Evolutionary conservation across 2,329 filamentous ascomycete species (phyloP).

Genomic region (Cladosporium sp.): DNA sequence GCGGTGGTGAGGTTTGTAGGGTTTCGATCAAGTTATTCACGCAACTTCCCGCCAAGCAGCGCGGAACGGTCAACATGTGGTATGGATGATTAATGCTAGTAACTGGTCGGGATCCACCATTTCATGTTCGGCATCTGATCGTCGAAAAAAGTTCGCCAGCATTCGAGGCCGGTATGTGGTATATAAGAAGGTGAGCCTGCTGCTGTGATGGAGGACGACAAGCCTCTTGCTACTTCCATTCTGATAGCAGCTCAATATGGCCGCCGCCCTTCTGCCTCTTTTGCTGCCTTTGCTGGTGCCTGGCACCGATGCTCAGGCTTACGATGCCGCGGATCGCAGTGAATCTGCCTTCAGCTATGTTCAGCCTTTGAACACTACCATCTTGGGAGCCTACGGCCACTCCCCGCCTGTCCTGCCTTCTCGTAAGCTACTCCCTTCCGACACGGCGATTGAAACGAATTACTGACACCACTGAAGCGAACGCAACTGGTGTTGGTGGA

Average conservation of each 20-base stretch:
- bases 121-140: constrained; percentile 15
- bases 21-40: constrained; percentile 11
- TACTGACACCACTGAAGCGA: constrained; percentile 11
- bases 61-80: constrained; percentile 1
- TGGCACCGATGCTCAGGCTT: constrained; percentile 14
- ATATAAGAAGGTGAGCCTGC: constrained; percentile 7
- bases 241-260: constrained; percentile 19
- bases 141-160: not conserved
- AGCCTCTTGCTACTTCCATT: constrained; percentile 12
- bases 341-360: constrained; percentile 14
- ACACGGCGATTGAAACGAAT: not conserved
- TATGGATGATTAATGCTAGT: constrained; percentile 8
- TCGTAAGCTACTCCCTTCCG: not conserved
- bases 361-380: constrained; percentile 18
- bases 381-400: constrained; percentile 15
- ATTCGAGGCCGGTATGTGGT: not conserved
- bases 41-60: constrained; percentile 9
- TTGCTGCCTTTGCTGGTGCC: constrained; percentile 16
- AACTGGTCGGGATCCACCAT: not conserved
- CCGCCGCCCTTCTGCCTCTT: constrained; percentile 20
- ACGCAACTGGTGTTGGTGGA: constrained; percentile 23
- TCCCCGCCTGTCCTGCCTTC: constrained; percentile 13
- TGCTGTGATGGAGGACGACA: not conserved
- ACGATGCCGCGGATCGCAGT: constrained; percentile 5
- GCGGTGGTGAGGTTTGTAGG: constrained; percentile 5